Percentiles rank a stretch among this genome's conserved stretches.
phyloP scores from a whole-genome alignment of 1,139 yeast genomes.

The Kodamaea arcana region DNA sequence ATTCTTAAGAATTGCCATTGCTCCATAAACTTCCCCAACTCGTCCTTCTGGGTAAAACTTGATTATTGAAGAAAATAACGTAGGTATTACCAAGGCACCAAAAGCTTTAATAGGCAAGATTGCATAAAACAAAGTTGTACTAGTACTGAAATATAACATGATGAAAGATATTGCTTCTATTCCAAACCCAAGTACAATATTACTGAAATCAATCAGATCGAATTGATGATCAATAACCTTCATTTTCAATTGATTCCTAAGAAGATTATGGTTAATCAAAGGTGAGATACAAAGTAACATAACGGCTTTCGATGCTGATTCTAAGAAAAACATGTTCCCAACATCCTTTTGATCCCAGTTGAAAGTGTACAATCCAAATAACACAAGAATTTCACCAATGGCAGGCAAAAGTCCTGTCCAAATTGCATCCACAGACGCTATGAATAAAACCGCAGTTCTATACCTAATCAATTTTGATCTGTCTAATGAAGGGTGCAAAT shows the following conservation, averaged over 20 bases:
- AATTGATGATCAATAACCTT: neutral
- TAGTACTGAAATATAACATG: neutral
- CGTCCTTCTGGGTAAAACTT: neutral
- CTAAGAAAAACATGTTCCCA: neutral
- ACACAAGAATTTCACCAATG: slow-evolving; percentile 21
- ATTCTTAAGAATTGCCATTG: slow-evolving; percentile 28
- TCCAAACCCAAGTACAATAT: slow-evolving; percentile 19
- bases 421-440: neutral
- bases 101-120: neutral
- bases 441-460: slow-evolving; percentile 32
- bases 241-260: neutral
- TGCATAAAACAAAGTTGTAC: slow-evolving; percentile 3
- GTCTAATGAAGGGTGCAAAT: slow-evolving; percentile 20
- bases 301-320: slow-evolving; percentile 23
- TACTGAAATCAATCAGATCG: neutral
- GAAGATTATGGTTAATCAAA: neutral
- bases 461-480: slow-evolving; percentile 11
- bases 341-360: slow-evolving; percentile 13
- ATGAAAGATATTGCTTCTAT: slow-evolving; percentile 43
- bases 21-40: slow-evolving; percentile 23
- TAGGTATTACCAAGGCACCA: neutral
- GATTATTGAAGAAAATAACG: slow-evolving; percentile 12
- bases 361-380: slow-evolving; percentile 27
- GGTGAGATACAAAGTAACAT: slow-evolving; percentile 26
- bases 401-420: neutral